A percentile compares a stretch with the other conserved stretches of the same genome.
phyloP scores from a whole-genome alignment of 1,284 basidiomycete genomes.

The Cryptococcus deneoformans region DNA sequence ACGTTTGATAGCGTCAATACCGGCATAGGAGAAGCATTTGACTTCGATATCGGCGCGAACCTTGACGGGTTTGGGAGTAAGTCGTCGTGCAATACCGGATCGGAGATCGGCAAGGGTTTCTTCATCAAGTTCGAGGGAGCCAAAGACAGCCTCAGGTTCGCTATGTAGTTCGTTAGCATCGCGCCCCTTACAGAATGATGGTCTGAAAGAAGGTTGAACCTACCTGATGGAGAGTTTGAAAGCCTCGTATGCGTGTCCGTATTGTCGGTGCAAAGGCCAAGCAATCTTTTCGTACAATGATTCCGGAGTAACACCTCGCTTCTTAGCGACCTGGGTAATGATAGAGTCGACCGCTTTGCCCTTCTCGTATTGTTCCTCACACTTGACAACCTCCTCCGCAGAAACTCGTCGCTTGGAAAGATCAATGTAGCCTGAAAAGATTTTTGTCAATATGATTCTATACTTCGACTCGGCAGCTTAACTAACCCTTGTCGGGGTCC shows the following conservation, averaged over 20 bases:
- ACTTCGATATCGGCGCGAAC: constrained; percentile 97
- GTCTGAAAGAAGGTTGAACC: constrained; percentile 41
- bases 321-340: constrained; percentile 89
- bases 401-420: constrained; percentile 99
- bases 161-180: constrained; percentile 50
- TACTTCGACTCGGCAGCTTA: no score
- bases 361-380: constrained; percentile 98
- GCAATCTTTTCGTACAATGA: constrained; percentile 84
- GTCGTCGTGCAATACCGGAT: constrained; percentile 85
- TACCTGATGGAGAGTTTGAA: constrained; percentile 95
- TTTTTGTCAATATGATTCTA: background rate
- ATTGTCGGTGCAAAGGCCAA: constrained; percentile 91
- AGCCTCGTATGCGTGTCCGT: constrained; percentile 95
- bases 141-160: constrained; percentile 82
- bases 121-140: constrained; percentile 59
- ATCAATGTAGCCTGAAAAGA: constrained; percentile 85
- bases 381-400: constrained; percentile 96
- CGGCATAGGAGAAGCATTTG: constrained; percentile 93
- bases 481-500: constrained; percentile 96
- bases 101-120: constrained; percentile 69
- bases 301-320: constrained; percentile 57
- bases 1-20: constrained; percentile 97
- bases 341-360: constrained; percentile 93
- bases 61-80: constrained; percentile 99
- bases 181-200: no score